Evolutionary conservation across 1,139 yeast genomes (phyloP), one percentile per base, ranked within the genome.

Genomic region (Wickerhamiella pararugosa): DNA sequence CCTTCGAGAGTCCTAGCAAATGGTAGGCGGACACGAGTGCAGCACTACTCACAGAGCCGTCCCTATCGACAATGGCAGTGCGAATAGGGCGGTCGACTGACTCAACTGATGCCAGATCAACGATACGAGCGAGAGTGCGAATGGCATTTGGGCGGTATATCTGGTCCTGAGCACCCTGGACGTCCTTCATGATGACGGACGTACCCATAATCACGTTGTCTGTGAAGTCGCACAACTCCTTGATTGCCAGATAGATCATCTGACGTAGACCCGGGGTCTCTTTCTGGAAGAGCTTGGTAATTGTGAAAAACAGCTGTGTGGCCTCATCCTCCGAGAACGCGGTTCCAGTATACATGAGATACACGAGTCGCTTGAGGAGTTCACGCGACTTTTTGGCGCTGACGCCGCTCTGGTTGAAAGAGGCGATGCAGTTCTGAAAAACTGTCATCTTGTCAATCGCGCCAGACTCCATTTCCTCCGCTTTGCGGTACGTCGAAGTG

Each of bases 161-260:
- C 50, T 76, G 69, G 49, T 84, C 94, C 50, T 87, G 87, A 47
- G 79, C 78, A 39, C 59, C 61, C 64, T 92, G 96, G 46, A 90
- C 83, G 64, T 90, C 98, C 66, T 87, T 87, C 96, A 90, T 92
- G 56, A 90, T 87, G 21, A 95, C 83, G 6, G 96, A 83, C 29
- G 98, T 90, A 30, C 90, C 96, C 97, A 90, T 92, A 62, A 90
- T 74, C 43, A 84, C 84, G 63, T 90, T 96, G 54, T 84, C 86
- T 11, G 96, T 84, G 45, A 81, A 74, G 11, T 78, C 65, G 36
- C 90, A 74, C 49, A 90, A 72, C 61, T 87, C 97, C 65, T 90
- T 90, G 61, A 87, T 86, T 15, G 96, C 87, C 60, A 90, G 69
- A 58, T 90, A 90, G 29, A 87, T 95, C 69, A 83, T 73, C 64